Base-by-base conservation (phyloP, 208 protist species). In the Herpetomonas tarakana region DNA sequence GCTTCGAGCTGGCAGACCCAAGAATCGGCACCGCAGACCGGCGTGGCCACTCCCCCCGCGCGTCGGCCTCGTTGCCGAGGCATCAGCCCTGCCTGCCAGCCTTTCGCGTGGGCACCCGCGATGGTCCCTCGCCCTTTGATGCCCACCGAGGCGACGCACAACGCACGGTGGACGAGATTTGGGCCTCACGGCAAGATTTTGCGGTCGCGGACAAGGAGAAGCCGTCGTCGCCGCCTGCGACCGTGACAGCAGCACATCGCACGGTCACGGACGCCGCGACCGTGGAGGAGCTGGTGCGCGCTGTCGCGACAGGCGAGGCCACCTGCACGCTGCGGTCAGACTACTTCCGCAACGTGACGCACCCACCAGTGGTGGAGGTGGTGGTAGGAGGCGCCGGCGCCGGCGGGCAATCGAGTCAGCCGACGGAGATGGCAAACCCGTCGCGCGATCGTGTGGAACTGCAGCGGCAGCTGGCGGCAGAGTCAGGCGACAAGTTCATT, bases 11-110 rank as follows among this genome's bases (percentile, higher is more conserved):
- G n/a, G n/a, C n/a, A n/a, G n/a, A n/a, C n/a, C n/a, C n/a, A n/a
- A n/a, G n/a, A n/a, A n/a, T n/a, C n/a, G 35, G 35, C 35, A 41
- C 35, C 9, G 35, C 35, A 41, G 35, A 41, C 35, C 35, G 9
- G 35, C 14, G 35, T 6, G 35, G 35, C 35, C 14, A 6, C 35
- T 41, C 35, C 35, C 35, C 9, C 9, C 14, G 9, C 35, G 35
- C 35, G 35, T 41, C 35, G 35, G 14, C 9, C 9, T 14, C 35
- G 35, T 14, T 41, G 9, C 35, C 35, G 14, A 41, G 9, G 35
- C 35, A n/a, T n/a, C n/a, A n/a, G n/a, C n/a, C n/a, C n/a, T n/a
- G n/a, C 28, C 71, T 78, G 47, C 71, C 71, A 0, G 71, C 71
- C 6, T 78, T 78, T 47, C 59, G 60, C 22, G 71, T 73, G 26